Base-by-base conservation (phyloP, 495 filamentous ascomycete species). In the Xylona heveae region DNA sequence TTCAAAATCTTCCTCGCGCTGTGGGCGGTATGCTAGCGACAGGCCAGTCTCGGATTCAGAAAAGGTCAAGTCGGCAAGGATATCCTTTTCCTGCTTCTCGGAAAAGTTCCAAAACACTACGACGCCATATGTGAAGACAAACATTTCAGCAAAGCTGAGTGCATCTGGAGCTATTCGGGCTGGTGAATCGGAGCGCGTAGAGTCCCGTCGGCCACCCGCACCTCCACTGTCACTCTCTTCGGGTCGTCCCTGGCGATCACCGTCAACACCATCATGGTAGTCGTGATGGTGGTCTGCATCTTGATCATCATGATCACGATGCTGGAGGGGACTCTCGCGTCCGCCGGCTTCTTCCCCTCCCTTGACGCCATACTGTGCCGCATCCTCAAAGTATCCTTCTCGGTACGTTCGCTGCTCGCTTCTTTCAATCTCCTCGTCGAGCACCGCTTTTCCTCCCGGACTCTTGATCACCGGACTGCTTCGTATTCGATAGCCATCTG, bases 61-160 rank as follows among this genome's bases (percentile, higher is more conserved):
- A 55, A 99, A 99, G 6, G 83, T 90, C 29, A 99, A 55, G 50
- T 99, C 88, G 12, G 88, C 90, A 18, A 99, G 64, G 26, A 95
- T 75, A 47, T 94, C 85, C 50, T 92, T 95, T 47, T 99, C 88
- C 50, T 95, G 88, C 29, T 67, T 64, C 47, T 92, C 82, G 10
- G 83, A 82, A 44, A 95, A 88, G 48, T 95, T 95, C 88, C 88
- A 99, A 48, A 95, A 94, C 10, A 99, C 88, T 0, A 83, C 85
- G 1, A 99, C 90, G 6, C 88, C 88, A 50, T 99, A 99, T 15
- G 75, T 84, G 52, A 93, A 95, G 34, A 95, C 76, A 47, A 93
- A 95, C 78, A 99, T 83, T 52, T 99, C 88, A 16, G 77, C 90
- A 42, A 93, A 85, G 19, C 62, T 55, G 33, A 73, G 64, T 1